phyloP scores from a whole-genome alignment of 495 filamentous ascomycete genomes.

The Tuber microsphaerosporum region DNA sequence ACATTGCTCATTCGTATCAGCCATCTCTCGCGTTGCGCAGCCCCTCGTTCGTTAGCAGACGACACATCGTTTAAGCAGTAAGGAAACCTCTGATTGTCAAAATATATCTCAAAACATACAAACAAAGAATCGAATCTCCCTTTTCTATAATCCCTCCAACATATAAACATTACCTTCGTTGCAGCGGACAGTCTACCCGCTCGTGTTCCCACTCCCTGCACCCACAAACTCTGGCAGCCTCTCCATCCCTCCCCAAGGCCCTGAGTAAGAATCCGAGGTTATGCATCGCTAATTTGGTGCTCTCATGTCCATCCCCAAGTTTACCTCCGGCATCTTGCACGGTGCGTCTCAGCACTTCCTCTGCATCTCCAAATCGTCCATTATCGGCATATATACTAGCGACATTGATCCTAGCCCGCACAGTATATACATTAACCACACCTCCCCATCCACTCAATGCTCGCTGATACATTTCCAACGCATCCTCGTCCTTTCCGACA shows the following conservation, averaged over 20 bases:
- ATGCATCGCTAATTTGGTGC: not conserved
- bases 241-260: not conserved
- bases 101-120: conserved; percentile 5
- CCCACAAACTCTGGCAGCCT: not conserved
- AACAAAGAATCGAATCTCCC: conserved; percentile 2
- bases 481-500: not conserved
- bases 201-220: not conserved
- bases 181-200: not conserved
- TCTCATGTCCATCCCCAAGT: not conserved
- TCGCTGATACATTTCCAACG: conserved; percentile 1
- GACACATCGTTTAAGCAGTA: not conserved
- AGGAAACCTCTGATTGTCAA: not conserved
- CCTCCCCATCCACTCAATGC: not conserved
- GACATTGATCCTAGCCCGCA: not conserved
- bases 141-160: not conserved
- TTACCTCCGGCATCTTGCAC: not conserved
- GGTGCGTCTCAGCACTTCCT: conserved; percentile 2
- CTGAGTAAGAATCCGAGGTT: not conserved
- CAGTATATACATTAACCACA: not conserved
- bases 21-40: not conserved
- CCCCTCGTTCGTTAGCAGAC: not conserved
- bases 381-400: conserved; percentile 1
- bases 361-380: not conserved
- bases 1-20: not conserved
- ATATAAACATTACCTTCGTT: not conserved